Conservation (phyloP, 2,329 filamentous ascomycete genomes). For the Arthrobotrys musiformis region DNA sequence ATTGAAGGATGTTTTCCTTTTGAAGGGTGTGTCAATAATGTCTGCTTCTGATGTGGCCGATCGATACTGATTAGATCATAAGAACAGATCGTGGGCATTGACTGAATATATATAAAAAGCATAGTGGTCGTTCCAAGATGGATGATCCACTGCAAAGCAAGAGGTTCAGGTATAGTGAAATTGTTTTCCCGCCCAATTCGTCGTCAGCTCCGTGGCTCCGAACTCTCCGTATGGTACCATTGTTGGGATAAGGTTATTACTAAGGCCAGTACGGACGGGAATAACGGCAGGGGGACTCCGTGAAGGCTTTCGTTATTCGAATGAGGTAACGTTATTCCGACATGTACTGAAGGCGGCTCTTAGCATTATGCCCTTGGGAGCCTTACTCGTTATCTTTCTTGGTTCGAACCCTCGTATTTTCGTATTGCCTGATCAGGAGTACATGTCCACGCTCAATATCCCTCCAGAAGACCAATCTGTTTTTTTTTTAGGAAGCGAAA, state of each 20-base stretch:
- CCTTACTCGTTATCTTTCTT: constrained; percentile 8
- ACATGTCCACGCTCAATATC: constrained; percentile 9
- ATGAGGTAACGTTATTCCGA: constrained; percentile 37
- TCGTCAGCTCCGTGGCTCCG: constrained; percentile 23
- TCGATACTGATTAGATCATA: not conserved
- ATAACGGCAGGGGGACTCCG: not conserved
- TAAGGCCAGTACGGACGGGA: constrained; percentile 1
- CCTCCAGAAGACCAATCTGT: not conserved
- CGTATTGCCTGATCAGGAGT: constrained; percentile 38
- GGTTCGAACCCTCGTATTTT: constrained; percentile 31
- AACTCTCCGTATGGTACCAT: constrained; percentile 27
- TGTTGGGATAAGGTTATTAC: constrained; percentile 30
- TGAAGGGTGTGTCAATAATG: not conserved
- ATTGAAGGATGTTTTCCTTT: not conserved
- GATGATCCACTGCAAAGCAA: not conserved
- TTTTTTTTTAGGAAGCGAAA: not conserved
- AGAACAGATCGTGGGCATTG: not conserved
- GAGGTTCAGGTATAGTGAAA: not conserved
- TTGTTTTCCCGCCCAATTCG: constrained; percentile 22
- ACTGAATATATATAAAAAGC: constrained; percentile 5
- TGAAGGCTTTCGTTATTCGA: constrained; percentile 22
- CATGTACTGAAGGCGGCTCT: not conserved
- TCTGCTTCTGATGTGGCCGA: not conserved
- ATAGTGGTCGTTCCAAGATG: not conserved
- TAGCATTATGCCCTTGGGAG: constrained; percentile 8